Evolutionary conservation across 345 rosid species (phyloP), one percentile per base, ranked within the genome.

Genomic region (Raphanus sativus): DNA sequence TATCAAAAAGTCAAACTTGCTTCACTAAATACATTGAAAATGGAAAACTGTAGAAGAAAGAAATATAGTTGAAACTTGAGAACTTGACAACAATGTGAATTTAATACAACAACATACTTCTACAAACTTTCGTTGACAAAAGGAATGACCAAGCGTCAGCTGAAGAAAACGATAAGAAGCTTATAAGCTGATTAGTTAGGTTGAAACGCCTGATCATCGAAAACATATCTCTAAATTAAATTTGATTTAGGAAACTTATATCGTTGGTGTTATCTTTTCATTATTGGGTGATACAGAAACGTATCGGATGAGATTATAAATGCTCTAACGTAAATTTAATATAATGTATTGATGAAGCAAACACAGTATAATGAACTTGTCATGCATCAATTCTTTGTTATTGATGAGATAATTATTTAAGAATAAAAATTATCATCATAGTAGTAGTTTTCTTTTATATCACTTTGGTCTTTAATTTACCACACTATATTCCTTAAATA

Each of bases 41-140:
- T 74, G 28, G 71, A 69, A 70, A 74, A 9, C 28, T 55, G 17
- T 32, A 55, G 33, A 69, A 54, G 16, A 63, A 52, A 80, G 61
- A 79, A 63, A 69, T 68, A 54, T 74, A 66, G 67, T 74, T 80
- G 78, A 80, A 80, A 74, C 75, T 79, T 74, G 78, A 12, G 75
- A 74, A 68, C 67, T 52, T 80, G 78, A 74, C 78, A 74, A 69
- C 78, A 13, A 74, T 74, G 70, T 48, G 59, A 34, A 73, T 79
- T 79, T 67, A 78, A 52, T 73, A 52, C 55, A 38, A 26, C 9
- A 5, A 58, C 8, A 59, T 26, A 26, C 17, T 60, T 5, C 24
- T 52, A 15, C 0, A 3, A 28, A 25, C 7, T 67, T 62, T 78
- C 9, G 40, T 74, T 79, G 75, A 67, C 70, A 73, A 73, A 67